Percentiles rank a stretch among this genome's conserved stretches.
phyloP scores from a whole-genome alignment of 495 filamentous ascomycete genomes.

The Hypoxylon crocopeplum region DNA sequence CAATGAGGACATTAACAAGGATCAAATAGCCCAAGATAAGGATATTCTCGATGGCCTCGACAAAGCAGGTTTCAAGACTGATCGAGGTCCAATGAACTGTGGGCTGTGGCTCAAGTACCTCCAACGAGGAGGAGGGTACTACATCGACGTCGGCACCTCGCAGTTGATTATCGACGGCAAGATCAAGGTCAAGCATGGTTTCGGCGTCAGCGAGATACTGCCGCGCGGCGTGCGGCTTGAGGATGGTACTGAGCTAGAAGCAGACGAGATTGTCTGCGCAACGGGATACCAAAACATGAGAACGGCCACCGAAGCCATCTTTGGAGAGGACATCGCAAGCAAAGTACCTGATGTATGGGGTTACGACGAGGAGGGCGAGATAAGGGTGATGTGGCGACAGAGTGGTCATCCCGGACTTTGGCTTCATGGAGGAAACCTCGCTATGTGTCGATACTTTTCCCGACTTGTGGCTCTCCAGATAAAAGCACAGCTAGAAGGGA shows the following conservation, averaged over 20 bases:
- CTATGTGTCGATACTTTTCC: constrained; percentile 75
- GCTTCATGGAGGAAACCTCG: constrained; percentile 85
- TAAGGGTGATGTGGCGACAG: constrained; percentile 71
- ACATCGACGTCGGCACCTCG: constrained; percentile 80
- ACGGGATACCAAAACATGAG: constrained; percentile 87
- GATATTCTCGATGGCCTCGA: constrained; percentile 64
- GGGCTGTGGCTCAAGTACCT: constrained; percentile 80
- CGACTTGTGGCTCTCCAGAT: constrained; percentile 78
- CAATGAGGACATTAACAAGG: constrained; percentile 57
- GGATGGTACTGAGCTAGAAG: constrained; percentile 71
- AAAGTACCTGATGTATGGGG: constrained; percentile 77
- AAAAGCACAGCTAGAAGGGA: constrained; percentile 66
- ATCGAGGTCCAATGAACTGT: constrained; percentile 67
- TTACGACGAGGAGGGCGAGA: constrained; percentile 77
- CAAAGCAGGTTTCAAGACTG: constrained; percentile 72
- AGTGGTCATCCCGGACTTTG: constrained; percentile 80
- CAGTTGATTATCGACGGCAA: constrained; percentile 77
- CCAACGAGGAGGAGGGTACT: constrained; percentile 78
- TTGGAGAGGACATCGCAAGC: constrained; percentile 74
- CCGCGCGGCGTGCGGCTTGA: constrained; percentile 66
- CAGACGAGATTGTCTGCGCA: constrained; percentile 83
- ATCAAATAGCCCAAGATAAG: constrained; percentile 58
- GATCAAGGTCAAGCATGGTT: constrained; percentile 76
- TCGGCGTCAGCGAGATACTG: constrained; percentile 67
- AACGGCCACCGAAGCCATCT: constrained; percentile 64